phyloP scores from a whole-genome alignment of 768 basidiomycete species.

The Saitozyma sp. region DNA sequence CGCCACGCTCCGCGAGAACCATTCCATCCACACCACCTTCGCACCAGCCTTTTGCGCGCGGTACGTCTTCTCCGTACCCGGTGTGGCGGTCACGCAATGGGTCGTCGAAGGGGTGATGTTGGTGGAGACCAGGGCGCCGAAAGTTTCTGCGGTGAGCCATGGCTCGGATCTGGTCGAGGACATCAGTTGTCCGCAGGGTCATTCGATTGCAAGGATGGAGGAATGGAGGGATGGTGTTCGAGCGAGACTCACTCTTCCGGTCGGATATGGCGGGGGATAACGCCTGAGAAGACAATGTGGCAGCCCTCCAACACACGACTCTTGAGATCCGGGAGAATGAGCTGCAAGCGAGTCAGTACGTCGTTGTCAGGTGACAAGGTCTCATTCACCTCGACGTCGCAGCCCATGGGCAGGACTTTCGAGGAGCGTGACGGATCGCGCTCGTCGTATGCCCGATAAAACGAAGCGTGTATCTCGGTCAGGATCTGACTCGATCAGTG shows the following conservation, averaged over 20 bases:
- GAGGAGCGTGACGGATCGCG: conserved; percentile 21
- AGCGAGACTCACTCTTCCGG: conserved; percentile 62
- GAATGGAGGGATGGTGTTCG: neutral
- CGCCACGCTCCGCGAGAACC: conserved; percentile 88
- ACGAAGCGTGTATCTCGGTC: conserved; percentile 72
- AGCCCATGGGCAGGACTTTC: conserved; percentile 48
- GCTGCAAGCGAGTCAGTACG: conserved; percentile 57
- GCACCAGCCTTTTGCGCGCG: conserved; percentile 73
- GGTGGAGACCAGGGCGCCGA: conserved; percentile 74
- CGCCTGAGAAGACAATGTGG: conserved; percentile 86
- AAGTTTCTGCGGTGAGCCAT: conserved; percentile 81
- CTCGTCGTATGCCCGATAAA: conserved; percentile 68
- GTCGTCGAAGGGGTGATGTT: conserved; percentile 68
- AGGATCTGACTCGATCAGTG: conserved; percentile 63
- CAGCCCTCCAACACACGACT: conserved; percentile 71
- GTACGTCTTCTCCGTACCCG: conserved; percentile 83
- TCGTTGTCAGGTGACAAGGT: neutral
- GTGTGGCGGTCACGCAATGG: conserved; percentile 90
- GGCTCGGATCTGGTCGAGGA: conserved; percentile 60
- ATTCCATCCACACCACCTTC: conserved; percentile 81
- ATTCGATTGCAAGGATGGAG: conserved; percentile 1
- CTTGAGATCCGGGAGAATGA: conserved; percentile 81
- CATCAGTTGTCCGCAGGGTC: neutral
- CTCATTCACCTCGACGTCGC: conserved; percentile 72
- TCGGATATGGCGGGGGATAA: conserved; percentile 83